Evolutionary conservation across 176 grass and related monocot species (phyloP).

Genomic region (Canna indica): DNA sequence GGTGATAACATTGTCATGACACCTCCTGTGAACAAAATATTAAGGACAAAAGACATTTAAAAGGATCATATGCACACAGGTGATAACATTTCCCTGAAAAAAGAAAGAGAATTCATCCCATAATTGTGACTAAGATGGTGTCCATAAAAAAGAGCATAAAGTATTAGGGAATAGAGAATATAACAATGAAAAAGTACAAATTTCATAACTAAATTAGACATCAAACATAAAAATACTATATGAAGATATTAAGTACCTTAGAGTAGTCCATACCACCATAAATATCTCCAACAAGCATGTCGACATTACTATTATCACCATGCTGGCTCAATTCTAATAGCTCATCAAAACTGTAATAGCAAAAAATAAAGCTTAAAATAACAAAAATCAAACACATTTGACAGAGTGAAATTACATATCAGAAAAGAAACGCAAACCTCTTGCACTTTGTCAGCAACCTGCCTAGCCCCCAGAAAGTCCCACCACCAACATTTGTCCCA

Average conservation of each 20-base stretch:
- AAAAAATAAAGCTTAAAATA: conserved; percentile 20
- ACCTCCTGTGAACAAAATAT: no score
- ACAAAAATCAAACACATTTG: conserved; percentile 3
- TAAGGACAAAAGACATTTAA: no score
- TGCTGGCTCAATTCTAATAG: conserved; percentile 91
- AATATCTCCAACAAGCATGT: conserved; percentile 99
- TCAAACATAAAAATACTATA: conserved; percentile 14
- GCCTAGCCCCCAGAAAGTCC: conserved; percentile 92
- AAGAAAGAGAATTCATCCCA: no score
- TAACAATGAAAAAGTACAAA: neutral
- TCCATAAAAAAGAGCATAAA: neutral
- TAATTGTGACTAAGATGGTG: no score
- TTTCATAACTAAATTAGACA: conserved; percentile 2
- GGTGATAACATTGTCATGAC: no score
- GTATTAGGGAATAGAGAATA: neutral
- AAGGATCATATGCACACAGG: no score
- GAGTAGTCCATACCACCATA: conserved; percentile 95
- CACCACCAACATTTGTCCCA: conserved; percentile 97
- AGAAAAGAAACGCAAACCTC: conserved; percentile 40
- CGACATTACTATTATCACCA: conserved; percentile 83
- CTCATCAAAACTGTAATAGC: conserved; percentile 80
- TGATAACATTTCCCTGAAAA: no score
- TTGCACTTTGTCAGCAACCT: conserved; percentile 96
- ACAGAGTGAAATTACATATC: conserved; percentile 4
- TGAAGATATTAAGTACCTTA: conserved; percentile 47